phyloP scores from a whole-genome alignment of 2,329 filamentous ascomycete genomes.

The Scleromitrula shiraiana region DNA sequence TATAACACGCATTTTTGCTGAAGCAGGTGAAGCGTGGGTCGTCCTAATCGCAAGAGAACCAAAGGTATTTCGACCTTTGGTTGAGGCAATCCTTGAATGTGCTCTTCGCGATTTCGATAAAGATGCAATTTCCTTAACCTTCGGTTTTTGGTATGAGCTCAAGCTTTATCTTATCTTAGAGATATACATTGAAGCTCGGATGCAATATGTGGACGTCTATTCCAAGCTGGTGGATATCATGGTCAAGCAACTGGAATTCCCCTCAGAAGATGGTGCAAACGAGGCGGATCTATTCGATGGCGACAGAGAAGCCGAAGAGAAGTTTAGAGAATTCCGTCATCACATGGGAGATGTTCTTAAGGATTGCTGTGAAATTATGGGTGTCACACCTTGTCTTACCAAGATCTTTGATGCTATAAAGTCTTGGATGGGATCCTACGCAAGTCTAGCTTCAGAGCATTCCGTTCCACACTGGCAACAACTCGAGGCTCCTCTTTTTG shows the following conservation, averaged over 20 bases:
- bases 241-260: constrained; percentile 83
- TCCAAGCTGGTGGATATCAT: constrained; percentile 88
- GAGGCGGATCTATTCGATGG: constrained; percentile 87
- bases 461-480: constrained; percentile 93
- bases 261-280: constrained; percentile 57
- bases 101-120: constrained; percentile 78
- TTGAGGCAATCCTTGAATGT: constrained; percentile 89
- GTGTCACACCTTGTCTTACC: constrained; percentile 79
- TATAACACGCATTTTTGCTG: constrained; percentile 81
- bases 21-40: constrained; percentile 91
- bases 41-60: constrained; percentile 83
- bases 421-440: constrained; percentile 79
- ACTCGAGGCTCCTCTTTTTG: constrained; percentile 89
- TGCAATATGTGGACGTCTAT: constrained; percentile 73
- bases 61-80: constrained; percentile 69
- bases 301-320: constrained; percentile 91
- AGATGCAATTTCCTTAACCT: constrained; percentile 89
- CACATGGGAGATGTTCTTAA: constrained; percentile 97
- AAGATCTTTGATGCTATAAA: constrained; percentile 86
- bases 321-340: constrained; percentile 93
- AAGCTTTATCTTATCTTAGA: constrained; percentile 94
- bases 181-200: constrained; percentile 73
- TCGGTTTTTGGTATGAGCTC: constrained; percentile 96
- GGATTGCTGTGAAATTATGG: constrained; percentile 93
- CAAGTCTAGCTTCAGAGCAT: constrained; percentile 60